Conservation (phyloP, 2,329 filamentous ascomycete species). For the Ophiostoma angusticollis region DNA sequence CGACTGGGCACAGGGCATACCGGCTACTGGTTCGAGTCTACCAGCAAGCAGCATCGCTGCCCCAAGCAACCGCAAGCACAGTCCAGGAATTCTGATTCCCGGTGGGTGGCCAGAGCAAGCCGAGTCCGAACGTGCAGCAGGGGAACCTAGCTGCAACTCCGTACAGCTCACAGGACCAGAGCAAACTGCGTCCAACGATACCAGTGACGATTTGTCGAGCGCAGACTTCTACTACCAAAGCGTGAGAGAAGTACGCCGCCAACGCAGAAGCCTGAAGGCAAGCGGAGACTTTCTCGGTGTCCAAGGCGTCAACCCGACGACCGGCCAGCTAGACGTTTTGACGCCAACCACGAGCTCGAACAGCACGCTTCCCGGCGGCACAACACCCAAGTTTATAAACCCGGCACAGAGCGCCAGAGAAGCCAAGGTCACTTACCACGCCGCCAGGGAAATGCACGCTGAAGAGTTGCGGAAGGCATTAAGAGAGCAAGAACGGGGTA, state of each 20-base stretch:
- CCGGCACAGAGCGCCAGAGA: constrained; percentile 23
- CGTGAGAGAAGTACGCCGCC: constrained; percentile 24
- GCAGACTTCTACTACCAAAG: constrained; percentile 18
- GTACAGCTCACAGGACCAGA: not conserved
- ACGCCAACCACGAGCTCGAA: constrained; percentile 36
- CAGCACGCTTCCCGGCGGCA: constrained; percentile 17
- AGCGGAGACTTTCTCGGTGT: constrained; percentile 47
- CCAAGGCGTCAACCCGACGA: constrained; percentile 44
- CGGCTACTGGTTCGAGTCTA: not conserved
- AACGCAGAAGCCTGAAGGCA: constrained; percentile 34
- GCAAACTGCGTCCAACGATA: not conserved
- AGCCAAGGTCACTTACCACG: constrained; percentile 22
- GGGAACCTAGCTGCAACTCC: too few species aligned
- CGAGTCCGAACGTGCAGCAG: too few species aligned
- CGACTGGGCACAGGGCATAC: not conserved
- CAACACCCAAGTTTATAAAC: constrained; percentile 16
- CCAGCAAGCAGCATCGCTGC: too few species aligned
- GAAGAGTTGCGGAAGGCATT: constrained; percentile 14
- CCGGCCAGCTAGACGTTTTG: constrained; percentile 38
- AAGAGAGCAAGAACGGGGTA: constrained; percentile 22
- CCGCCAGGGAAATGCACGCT: constrained; percentile 33
- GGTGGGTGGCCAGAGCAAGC: too few species aligned
- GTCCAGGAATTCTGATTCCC: too few species aligned
- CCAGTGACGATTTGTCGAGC: not conserved
- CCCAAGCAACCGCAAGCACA: too few species aligned